These are phyloP conservation scores for Iberis pinnata DNA, from an alignment of 345 rosid species.

Conservation along the genomic window DNA sequence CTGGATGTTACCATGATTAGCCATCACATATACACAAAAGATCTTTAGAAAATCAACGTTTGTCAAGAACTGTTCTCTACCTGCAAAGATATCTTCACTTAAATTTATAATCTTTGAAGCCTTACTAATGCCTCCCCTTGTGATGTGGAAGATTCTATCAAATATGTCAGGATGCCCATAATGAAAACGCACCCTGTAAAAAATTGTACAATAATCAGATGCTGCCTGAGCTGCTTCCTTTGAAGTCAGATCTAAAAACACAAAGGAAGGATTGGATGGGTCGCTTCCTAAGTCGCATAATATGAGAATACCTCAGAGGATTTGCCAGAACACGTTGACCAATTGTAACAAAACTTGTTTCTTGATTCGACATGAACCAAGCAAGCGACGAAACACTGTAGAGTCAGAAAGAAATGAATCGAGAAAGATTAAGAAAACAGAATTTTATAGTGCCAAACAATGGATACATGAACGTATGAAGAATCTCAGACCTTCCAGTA, in stretches of 20 bases:
- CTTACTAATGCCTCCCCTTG: slow-evolving; percentile 96
- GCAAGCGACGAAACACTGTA: slow-evolving; percentile 97
- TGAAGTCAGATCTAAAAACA: too few species aligned
- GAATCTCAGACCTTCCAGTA: slow-evolving; percentile 74
- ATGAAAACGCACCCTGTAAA: slow-evolving; percentile 88
- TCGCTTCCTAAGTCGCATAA: slow-evolving; percentile 4
- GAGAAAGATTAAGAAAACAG: neutral
- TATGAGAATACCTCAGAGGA: slow-evolving; percentile 67
- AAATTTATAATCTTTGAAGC: slow-evolving; percentile 86
- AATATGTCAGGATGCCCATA: slow-evolving; percentile 99
- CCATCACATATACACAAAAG: slow-evolving; percentile 10
- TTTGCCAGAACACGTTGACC: slow-evolving; percentile 93
- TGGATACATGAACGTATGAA: neutral
- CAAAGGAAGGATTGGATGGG: too few species aligned
- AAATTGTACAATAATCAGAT: slow-evolving; percentile 20
- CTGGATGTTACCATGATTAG: slow-evolving; percentile 41
- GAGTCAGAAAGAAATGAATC: slow-evolving; percentile 19
- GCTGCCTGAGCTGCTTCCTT: too few species aligned
- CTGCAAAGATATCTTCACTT: slow-evolving; percentile 94
- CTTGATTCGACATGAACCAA: slow-evolving; percentile 99
- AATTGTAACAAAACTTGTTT: slow-evolving; percentile 91
- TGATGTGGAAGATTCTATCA: slow-evolving; percentile 92
- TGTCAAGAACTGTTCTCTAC: slow-evolving; percentile 32
- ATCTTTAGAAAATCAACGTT: neutral
- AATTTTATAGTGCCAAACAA: slow-evolving; percentile 7